These are phyloP conservation scores for Mycena albidolilacea DNA, from an alignment of 768 basidiomycete genomes.

Conservation along the genomic window DNA sequence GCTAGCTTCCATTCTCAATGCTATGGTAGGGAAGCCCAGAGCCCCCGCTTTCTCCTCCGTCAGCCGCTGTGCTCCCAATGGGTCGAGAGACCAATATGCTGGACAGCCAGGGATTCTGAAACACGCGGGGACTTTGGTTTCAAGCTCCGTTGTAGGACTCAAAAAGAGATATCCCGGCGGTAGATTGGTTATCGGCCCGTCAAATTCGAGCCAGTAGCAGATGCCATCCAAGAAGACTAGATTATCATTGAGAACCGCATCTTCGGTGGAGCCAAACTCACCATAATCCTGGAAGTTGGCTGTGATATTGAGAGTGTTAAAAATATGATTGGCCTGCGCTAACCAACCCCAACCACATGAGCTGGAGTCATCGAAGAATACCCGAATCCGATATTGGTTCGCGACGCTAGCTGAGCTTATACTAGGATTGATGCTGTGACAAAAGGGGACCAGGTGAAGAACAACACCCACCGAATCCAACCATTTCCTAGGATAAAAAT, in stretches of 20 bases:
- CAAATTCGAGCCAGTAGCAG: no score
- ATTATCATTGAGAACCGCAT: no score
- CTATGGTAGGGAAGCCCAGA: constrained; percentile 4
- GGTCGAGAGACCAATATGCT: no score
- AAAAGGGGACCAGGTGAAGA: no score
- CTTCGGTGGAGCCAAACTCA: neutral
- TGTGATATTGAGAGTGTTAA: neutral
- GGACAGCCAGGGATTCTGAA: no score
- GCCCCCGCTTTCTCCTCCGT: neutral
- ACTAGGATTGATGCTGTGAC: neutral
- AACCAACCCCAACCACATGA: no score
- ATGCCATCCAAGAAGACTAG: no score
- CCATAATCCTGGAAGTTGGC: constrained; percentile 10
- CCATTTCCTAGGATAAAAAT: no score
- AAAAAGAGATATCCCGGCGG: constrained; percentile 4
- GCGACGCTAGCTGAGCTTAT: neutral
- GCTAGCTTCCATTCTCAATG: neutral
- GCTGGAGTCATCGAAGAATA: no score
- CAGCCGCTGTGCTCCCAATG: neutral
- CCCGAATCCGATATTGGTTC: no score
- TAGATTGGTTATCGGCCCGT: neutral
- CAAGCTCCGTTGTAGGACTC: neutral
- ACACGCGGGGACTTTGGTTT: neutral
- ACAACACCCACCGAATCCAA: no score
- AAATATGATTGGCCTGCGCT: constrained; percentile 5